These are phyloP conservation scores for Cadophora sp. DNA, from an alignment of 2,329 filamentous ascomycete species.

Conservation along the genomic window DNA sequence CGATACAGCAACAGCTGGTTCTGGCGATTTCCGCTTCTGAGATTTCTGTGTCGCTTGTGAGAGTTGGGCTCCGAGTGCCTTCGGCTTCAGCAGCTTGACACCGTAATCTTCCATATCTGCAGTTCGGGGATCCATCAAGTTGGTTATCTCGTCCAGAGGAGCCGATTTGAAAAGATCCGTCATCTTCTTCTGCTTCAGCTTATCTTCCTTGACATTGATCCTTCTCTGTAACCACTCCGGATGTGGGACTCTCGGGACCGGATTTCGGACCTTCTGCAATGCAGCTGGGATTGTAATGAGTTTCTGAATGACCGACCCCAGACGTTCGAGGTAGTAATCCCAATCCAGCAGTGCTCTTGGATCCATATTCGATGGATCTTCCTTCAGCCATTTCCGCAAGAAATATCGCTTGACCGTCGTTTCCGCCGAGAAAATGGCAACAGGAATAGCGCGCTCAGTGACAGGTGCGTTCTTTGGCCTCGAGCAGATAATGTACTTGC, in stretches of 20 bases:
- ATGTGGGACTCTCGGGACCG: constrained; percentile 90
- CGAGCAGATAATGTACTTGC: constrained; percentile 98
- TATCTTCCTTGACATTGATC: constrained; percentile 95
- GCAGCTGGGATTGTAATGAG: constrained; percentile 98
- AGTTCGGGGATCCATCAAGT: constrained; percentile 62
- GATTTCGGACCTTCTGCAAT: constrained; percentile 92
- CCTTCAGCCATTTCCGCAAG: constrained; percentile 92
- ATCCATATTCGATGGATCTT: constrained; percentile 90
- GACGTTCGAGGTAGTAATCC: constrained; percentile 95
- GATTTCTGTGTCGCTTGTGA: constrained; percentile 56
- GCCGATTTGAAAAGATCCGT: constrained; percentile 85
- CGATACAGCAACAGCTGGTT: constrained; percentile 64
- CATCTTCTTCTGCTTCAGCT: constrained; percentile 98
- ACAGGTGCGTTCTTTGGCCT: constrained; percentile 88
- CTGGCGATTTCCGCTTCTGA: constrained; percentile 78
- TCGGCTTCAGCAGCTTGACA: constrained; percentile 69
- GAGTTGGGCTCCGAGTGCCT: constrained; percentile 60
- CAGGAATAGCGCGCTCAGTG: constrained; percentile 91
- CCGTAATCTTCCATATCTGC: constrained; percentile 86
- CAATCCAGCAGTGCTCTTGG: constrained; percentile 91
- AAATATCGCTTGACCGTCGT: constrained; percentile 87
- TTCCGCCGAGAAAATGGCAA: constrained; percentile 96
- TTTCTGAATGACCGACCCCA: constrained; percentile 98
- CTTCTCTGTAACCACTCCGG: constrained; percentile 95
- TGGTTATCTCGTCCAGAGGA: constrained; percentile 75